These are phyloP conservation scores for Cutaneotrichosporon sp. DNA, from an alignment of 1,284 basidiomycete genomes.

Conservation along the genomic window DNA sequence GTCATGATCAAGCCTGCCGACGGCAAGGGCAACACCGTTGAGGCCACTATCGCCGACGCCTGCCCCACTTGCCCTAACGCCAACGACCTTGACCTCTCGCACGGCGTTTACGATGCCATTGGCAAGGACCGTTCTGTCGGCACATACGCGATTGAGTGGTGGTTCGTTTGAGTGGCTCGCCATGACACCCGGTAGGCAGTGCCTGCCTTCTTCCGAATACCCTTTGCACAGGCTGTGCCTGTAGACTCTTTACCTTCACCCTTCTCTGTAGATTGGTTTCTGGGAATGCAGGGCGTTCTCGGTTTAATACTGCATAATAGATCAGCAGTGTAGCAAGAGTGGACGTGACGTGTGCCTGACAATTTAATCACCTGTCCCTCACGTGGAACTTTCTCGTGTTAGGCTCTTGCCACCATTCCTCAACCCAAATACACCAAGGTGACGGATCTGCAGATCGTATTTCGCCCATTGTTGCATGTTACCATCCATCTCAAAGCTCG, in stretches of 20 bases:
- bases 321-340: too few relatives aligned
- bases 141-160: conserved; percentile 58
- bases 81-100: conserved; percentile 72
- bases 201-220: too few relatives aligned
- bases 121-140: conserved; percentile 53
- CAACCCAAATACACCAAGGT: not conserved
- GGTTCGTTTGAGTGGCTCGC: conserved; percentile 29
- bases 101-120: not conserved
- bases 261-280: too few relatives aligned
- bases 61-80: conserved; percentile 69
- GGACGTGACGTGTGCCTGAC: too few relatives aligned
- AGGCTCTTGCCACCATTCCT: not conserved
- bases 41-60: conserved; percentile 66
- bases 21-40: conserved; percentile 43
- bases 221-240: too few relatives aligned
- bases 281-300: too few relatives aligned
- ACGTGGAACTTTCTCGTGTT: too few relatives aligned
- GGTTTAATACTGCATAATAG: too few relatives aligned
- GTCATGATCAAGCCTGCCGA: conserved; percentile 34
- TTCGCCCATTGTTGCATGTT: not conserved
- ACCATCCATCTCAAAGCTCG: not conserved
- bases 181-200: too few relatives aligned
- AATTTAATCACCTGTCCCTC: too few relatives aligned
- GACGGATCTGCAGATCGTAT: not conserved
- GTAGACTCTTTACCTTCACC: too few relatives aligned